Percentiles rank a stretch among this genome's conserved stretches.
Conservation (phyloP, 345 rosid genomes). For the Conringia planisiliqua region DNA sequence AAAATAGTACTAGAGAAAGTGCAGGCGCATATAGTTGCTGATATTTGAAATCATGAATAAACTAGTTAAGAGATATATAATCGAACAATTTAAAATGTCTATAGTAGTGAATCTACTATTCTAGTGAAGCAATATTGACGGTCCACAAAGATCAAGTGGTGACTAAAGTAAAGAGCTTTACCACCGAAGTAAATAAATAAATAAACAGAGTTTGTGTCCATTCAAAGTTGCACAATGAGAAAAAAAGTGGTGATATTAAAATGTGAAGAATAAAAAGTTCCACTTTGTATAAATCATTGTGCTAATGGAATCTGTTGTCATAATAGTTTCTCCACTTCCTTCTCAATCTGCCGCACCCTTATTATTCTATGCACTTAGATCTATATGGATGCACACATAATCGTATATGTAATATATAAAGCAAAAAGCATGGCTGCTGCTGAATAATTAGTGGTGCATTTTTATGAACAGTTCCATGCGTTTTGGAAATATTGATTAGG, state of each 20-base stretch:
- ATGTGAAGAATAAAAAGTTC: conserved; percentile 4
- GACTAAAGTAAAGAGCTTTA: conserved; percentile 19
- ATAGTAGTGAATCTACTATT: background rate
- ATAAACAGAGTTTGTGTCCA: conserved; percentile 30
- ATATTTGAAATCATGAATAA: background rate
- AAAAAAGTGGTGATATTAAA: conserved; percentile 24
- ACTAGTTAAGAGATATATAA: background rate
- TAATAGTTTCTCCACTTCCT: conserved; percentile 44
- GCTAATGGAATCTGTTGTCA: conserved; percentile 42
- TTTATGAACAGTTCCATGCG: conserved; percentile 5
- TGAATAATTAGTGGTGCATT: background rate
- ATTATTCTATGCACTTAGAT: conserved; percentile 9
- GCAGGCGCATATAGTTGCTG: background rate
- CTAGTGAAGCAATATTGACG: conserved; percentile 18
- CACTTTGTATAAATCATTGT: conserved; percentile 32
- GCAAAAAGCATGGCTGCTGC: conserved; percentile 22
- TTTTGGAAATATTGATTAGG: background rate
- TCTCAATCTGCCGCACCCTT: conserved; percentile 11
- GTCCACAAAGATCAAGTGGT: conserved; percentile 25
- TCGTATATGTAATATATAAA: background rate
- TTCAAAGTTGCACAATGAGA: conserved; percentile 26
- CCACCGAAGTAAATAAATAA: conserved; percentile 20
- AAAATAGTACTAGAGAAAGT: conserved; percentile 1
- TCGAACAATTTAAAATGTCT: background rate
- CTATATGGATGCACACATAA: background rate